phyloP scores from a whole-genome alignment of 768 basidiomycete genomes.

The Scleroderma bovista region DNA sequence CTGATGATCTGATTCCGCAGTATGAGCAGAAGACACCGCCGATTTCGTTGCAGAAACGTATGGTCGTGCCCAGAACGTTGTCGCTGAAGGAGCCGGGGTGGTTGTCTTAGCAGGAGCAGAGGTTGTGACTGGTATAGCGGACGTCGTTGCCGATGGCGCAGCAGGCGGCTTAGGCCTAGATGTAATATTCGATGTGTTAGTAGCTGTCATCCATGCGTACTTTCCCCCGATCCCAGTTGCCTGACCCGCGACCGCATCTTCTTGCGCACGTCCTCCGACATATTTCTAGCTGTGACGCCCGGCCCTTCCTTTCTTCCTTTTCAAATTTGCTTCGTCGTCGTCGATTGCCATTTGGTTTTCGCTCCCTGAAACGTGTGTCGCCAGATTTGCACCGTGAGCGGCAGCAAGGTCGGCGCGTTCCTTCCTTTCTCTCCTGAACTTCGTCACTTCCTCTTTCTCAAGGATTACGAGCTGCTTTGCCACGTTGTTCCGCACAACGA shows the following conservation, averaged over 20 bases:
- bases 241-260: conserved; percentile 82
- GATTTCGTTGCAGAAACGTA: conserved; percentile 58
- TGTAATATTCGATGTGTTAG: conserved; percentile 40
- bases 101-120: conserved; percentile 28
- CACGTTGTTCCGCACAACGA: conserved; percentile 71
- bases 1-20: conserved; percentile 53
- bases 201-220: conserved; percentile 86
- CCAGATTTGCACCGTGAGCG: conserved; percentile 59
- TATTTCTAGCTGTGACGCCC: conserved; percentile 79
- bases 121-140: conserved; percentile 18
- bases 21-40: conserved; percentile 24
- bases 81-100: conserved; percentile 25
- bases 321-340: conserved; percentile 52
- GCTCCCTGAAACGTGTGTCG: conserved; percentile 46
- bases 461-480: conserved; percentile 71
- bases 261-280: conserved; percentile 89
- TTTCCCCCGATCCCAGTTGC: conserved; percentile 80
- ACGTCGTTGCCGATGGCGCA: conserved; percentile 27
- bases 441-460: conserved; percentile 82
- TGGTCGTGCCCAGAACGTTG: conserved; percentile 52
- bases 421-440: conserved; percentile 68
- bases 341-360: conserved; percentile 27
- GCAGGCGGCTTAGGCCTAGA: conserved; percentile 33
- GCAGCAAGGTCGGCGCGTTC: conserved; percentile 70
- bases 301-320: conserved; percentile 78